Conservation (phyloP, 2,329 filamentous ascomycete species). For the Alternaria burnsii region DNA sequence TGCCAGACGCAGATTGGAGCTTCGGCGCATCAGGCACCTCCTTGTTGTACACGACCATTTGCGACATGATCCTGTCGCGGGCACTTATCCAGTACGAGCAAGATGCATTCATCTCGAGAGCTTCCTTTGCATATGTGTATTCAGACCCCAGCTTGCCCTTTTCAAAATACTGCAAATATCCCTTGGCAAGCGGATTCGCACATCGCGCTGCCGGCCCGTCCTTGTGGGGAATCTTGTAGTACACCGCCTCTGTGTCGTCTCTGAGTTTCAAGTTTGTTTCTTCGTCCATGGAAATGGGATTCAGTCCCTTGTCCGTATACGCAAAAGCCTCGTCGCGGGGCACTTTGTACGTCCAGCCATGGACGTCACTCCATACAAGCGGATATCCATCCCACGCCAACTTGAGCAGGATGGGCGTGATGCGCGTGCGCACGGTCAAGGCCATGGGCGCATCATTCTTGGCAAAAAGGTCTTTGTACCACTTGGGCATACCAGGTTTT, state of each 20-base stretch:
- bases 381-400: conserved; percentile 90
- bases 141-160: conserved; percentile 86
- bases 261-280: conserved; percentile 73
- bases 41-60: conserved; percentile 89
- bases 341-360: conserved; percentile 92
- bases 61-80: conserved; percentile 89
- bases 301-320: conserved; percentile 76
- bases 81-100: conserved; percentile 99
- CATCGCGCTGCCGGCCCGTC: conserved; percentile 88
- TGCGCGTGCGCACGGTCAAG: conserved; percentile 84
- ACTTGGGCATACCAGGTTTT: conserved; percentile 90
- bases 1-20: conserved; percentile 32
- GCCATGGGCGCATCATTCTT: conserved; percentile 74
- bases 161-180: conserved; percentile 90
- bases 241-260: conserved; percentile 71
- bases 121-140: conserved; percentile 89
- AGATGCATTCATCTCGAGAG: conserved; percentile 96
- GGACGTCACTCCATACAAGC: conserved; percentile 89
- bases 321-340: conserved; percentile 66
- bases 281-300: conserved; percentile 76
- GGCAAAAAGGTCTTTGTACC: conserved; percentile 91
- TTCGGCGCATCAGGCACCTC: conserved; percentile 54
- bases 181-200: conserved; percentile 86
- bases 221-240: conserved; percentile 96
- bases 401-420: conserved; percentile 84